Conservation (phyloP, 257 asterid species). For the Solanum tacnaense region DNA sequence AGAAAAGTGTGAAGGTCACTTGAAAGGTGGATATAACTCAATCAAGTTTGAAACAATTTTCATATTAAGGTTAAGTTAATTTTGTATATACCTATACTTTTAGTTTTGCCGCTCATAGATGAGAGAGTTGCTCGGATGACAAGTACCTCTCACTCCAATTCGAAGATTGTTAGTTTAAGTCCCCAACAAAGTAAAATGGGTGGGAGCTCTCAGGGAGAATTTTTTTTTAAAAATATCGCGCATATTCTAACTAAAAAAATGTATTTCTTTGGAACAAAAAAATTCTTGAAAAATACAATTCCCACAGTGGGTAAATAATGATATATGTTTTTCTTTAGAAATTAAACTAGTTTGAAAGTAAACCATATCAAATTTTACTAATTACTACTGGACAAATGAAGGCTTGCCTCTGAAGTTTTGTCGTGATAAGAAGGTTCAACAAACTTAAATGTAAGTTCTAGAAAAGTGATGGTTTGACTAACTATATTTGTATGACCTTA, state of each 20-base stretch:
- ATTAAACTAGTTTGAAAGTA: not conserved
- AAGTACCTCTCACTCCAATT: too few relatives aligned
- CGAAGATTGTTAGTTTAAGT: too few relatives aligned
- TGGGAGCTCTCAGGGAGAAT: too few relatives aligned
- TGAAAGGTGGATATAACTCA: not conserved
- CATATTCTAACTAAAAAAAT: too few relatives aligned
- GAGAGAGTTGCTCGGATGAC: too few relatives aligned
- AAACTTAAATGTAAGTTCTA: not conserved
- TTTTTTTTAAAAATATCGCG: too few relatives aligned
- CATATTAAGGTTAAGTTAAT: not conserved
- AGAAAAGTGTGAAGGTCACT: not conserved
- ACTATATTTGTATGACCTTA: not conserved
- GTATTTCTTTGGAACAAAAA: too few relatives aligned
- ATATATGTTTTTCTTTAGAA: not conserved
- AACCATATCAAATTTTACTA: not conserved
- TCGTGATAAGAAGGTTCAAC: not conserved
- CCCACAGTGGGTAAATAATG: not conserved
- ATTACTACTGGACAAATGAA: not conserved
- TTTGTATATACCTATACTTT: not conserved
- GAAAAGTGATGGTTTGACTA: not conserved
- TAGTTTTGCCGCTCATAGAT: too few relatives aligned
- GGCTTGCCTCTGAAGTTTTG: not conserved
- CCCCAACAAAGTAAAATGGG: too few relatives aligned
- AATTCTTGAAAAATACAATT: not conserved
- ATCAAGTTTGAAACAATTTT: not conserved